Conservation (phyloP, 2,329 filamentous ascomycete species). For the Chalaropsis thielavioides region DNA sequence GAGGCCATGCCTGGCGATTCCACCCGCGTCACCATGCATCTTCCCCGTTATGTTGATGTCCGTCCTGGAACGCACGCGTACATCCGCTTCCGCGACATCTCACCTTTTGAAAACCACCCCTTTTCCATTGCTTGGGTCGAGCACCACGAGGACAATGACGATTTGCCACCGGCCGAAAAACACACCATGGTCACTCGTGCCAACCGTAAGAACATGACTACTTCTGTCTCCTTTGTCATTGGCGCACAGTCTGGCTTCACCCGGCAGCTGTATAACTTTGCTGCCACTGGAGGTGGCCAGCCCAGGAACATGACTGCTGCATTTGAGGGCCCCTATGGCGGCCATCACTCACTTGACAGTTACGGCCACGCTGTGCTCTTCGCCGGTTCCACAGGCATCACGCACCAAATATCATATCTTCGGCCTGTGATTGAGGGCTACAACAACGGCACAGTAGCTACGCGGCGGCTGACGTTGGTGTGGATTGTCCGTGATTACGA, state of each 20-base stretch:
- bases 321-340: constrained; percentile 80
- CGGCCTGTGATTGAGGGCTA: constrained; percentile 59
- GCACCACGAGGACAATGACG: constrained; percentile 31
- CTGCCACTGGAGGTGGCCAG: constrained; percentile 36
- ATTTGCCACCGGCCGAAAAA: constrained; percentile 31
- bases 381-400: constrained; percentile 87
- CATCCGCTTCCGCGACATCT: constrained; percentile 52
- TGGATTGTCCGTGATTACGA: constrained; percentile 89
- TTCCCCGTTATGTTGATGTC: constrained; percentile 52
- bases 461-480: constrained; percentile 66
- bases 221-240: constrained; percentile 64
- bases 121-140: constrained; percentile 68
- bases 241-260: constrained; percentile 83
- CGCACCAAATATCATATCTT: constrained; percentile 82
- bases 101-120: constrained; percentile 58
- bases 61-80: constrained; percentile 61
- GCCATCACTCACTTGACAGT: constrained; percentile 71
- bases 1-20: constrained; percentile 56
- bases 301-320: constrained; percentile 53
- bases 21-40: constrained; percentile 53
- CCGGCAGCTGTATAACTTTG: constrained; percentile 60
- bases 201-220: constrained; percentile 32
- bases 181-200: constrained; percentile 26
- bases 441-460: constrained; percentile 58
- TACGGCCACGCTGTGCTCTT: constrained; percentile 88